A percentile compares a stretch with the other conserved stretches of the same genome.
phyloP scores from a whole-genome alignment of 2,329 filamentous ascomycete genomes.

The Aureobasidium sp. region DNA sequence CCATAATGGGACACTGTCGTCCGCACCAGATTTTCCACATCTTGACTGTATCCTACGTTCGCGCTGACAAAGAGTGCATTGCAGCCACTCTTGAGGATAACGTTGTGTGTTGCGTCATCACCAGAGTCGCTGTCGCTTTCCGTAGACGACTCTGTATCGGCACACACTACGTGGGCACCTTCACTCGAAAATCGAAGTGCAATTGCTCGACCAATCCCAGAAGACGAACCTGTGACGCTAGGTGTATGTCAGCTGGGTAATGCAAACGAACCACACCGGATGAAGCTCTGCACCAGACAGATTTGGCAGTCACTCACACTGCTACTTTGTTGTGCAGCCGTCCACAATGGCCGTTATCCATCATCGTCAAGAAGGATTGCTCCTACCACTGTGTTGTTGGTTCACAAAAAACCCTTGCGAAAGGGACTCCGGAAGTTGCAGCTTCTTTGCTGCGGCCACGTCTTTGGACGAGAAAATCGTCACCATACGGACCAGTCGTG shows the following conservation, averaged over 20 bases:
- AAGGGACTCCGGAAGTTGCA: background rate
- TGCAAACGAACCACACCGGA: background rate
- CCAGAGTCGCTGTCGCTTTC: background rate
- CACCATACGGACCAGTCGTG: background rate
- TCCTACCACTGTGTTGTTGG: background rate
- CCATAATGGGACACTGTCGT: constrained; percentile 9
- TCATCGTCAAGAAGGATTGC: background rate
- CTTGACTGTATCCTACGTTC: constrained; percentile 4
- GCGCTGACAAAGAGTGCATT: constrained; percentile 11
- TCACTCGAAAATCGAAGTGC: constrained; percentile 23
- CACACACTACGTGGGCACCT: constrained; percentile 24
- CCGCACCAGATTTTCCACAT: constrained; percentile 4
- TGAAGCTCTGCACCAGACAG: background rate
- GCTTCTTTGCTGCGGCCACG: background rate
- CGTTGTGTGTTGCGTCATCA: constrained; percentile 7
- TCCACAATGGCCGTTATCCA: background rate
- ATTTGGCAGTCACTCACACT: constrained; percentile 3
- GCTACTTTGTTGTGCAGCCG: constrained; percentile 13
- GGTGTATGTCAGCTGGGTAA: background rate
- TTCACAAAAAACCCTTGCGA: background rate
- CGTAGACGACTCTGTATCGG: constrained; percentile 22
- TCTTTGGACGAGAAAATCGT: background rate
- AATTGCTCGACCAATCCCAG: constrained; percentile 27
- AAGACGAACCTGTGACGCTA: constrained; percentile 22
- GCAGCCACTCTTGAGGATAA: constrained; percentile 1